Evolutionary conservation across 2,329 filamentous ascomycete species (phyloP).

Genomic region (Lizonia empirigonia): DNA sequence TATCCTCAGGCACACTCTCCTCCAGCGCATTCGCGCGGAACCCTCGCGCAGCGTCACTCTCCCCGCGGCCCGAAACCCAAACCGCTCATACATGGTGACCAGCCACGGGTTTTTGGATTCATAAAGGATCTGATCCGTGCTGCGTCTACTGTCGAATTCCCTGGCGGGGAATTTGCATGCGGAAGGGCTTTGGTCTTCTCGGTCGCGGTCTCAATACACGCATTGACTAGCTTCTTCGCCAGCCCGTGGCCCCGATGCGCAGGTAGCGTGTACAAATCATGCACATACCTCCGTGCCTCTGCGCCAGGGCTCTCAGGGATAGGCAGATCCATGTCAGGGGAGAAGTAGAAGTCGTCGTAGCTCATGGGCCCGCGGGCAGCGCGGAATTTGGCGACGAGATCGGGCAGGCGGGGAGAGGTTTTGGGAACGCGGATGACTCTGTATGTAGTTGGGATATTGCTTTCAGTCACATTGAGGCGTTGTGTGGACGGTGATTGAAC

Average conservation of each 20-base stretch:
- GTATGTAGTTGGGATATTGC: conserved; percentile 6
- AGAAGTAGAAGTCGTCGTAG: conserved; percentile 21
- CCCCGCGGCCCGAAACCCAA: conserved; percentile 22
- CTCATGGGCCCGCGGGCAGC: conserved; percentile 22
- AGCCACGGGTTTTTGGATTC: conserved; percentile 15
- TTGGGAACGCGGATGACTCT: conserved; percentile 19
- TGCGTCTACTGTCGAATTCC: neutral
- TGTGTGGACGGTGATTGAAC: neutral
- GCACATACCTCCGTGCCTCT: conserved; percentile 28
- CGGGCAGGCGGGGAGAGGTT: conserved; percentile 11
- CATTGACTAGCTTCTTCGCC: conserved; percentile 16
- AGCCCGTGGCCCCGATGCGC: conserved; percentile 22
- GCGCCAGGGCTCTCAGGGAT: conserved; percentile 13
- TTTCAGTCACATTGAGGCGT: neutral
- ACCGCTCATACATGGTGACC: conserved; percentile 18
- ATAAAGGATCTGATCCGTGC: conserved; percentile 24
- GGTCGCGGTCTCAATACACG: conserved; percentile 1
- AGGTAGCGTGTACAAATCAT: conserved; percentile 22
- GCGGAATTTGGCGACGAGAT: conserved; percentile 22
- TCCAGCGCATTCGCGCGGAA: conserved; percentile 20
- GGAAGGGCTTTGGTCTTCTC: neutral
- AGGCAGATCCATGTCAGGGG: conserved; percentile 17
- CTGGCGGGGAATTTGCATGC: no score
- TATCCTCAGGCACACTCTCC: conserved; percentile 24
- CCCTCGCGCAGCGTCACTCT: conserved; percentile 16